These are phyloP conservation scores for Hirschioporus abietinus DNA, from an alignment of 768 basidiomycete species.

Conservation along the genomic window DNA sequence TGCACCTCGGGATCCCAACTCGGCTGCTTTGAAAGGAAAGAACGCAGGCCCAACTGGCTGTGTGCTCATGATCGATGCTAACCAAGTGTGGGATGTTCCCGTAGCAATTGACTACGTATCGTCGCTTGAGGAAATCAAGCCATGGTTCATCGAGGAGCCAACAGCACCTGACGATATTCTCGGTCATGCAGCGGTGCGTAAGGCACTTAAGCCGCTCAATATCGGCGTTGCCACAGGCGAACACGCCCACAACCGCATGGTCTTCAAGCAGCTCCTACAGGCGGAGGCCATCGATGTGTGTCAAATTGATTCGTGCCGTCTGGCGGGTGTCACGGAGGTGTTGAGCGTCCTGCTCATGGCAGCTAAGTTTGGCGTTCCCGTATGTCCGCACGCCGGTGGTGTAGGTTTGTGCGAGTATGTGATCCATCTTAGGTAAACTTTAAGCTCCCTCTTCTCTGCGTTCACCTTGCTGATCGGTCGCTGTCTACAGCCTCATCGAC, in stretches of 20 bases:
- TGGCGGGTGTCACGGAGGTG: slow-evolving; percentile 94
- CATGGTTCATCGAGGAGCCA: slow-evolving; percentile 93
- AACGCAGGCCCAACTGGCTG: slow-evolving; percentile 93
- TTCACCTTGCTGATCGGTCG: background rate
- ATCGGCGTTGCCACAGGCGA: slow-evolving; percentile 94
- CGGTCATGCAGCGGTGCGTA: slow-evolving; percentile 76
- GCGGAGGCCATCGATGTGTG: slow-evolving; percentile 90
- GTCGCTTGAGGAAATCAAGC: slow-evolving; percentile 71
- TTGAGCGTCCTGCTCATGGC: slow-evolving; percentile 86
- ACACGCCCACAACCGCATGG: slow-evolving; percentile 90
- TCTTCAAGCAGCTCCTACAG: slow-evolving; percentile 93
- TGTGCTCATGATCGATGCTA: slow-evolving; percentile 96
- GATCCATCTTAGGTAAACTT: slow-evolving; percentile 63
- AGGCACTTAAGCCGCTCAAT: slow-evolving; percentile 67
- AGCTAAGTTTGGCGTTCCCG: slow-evolving; percentile 83
- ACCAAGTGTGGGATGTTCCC: slow-evolving; percentile 94
- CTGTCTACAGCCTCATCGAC: slow-evolving; percentile 67
- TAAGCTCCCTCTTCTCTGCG: background rate
- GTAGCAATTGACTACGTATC: slow-evolving; percentile 91
- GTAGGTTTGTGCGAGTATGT: slow-evolving; percentile 92
- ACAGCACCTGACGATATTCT: slow-evolving; percentile 90
- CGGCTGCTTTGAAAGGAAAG: slow-evolving; percentile 70
- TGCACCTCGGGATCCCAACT: slow-evolving; percentile 52
- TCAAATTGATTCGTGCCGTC: slow-evolving; percentile 91
- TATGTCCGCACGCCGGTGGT: slow-evolving; percentile 93